Conservation (phyloP, 1,139 yeast species). For the Chernovozyma aurita region DNA sequence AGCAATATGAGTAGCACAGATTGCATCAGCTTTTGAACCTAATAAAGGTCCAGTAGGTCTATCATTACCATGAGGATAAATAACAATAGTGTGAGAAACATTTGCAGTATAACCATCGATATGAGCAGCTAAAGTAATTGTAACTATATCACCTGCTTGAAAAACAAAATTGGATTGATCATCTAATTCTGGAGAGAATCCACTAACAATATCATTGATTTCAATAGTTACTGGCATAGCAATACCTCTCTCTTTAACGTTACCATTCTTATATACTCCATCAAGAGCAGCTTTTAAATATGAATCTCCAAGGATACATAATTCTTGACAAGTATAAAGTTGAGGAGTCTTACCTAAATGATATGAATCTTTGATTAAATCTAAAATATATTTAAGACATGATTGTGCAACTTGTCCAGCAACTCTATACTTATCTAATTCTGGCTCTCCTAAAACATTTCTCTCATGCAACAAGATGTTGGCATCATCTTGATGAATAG, state of each 20-base stretch:
- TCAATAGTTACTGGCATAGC: slow-evolving; percentile 89
- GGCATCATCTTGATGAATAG: slow-evolving; percentile 67
- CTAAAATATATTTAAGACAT: slow-evolving; percentile 61
- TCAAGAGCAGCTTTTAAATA: slow-evolving; percentile 55
- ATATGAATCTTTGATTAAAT: slow-evolving; percentile 67
- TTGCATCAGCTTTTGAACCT: slow-evolving; percentile 84
- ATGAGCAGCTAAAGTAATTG: slow-evolving; percentile 81
- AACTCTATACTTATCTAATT: slow-evolving; percentile 75
- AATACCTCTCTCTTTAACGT: slow-evolving; percentile 76
- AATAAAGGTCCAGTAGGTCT: slow-evolving; percentile 73
- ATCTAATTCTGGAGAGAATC: slow-evolving; percentile 83
- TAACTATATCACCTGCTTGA: slow-evolving; percentile 78
- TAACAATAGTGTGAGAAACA: slow-evolving; percentile 80
- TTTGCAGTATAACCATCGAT: slow-evolving; percentile 92
- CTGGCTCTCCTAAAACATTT: slow-evolving; percentile 58
- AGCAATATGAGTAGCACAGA: slow-evolving; percentile 86
- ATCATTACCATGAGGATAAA: slow-evolving; percentile 58
- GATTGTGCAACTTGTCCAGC: slow-evolving; percentile 95
- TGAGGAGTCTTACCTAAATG: slow-evolving; percentile 47
- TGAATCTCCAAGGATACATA: slow-evolving; percentile 79
- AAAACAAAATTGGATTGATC: slow-evolving; percentile 53
- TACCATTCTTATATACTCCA: slow-evolving; percentile 43
- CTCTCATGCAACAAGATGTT: slow-evolving; percentile 69
- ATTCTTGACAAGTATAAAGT: slow-evolving; percentile 60
- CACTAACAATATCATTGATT: slow-evolving; percentile 70